A percentile compares a stretch with the other conserved stretches of the same genome.
Evolutionary conservation across 306 rosid genomes (phyloP).

Genomic region (Hippophae rhamnoides): DNA sequence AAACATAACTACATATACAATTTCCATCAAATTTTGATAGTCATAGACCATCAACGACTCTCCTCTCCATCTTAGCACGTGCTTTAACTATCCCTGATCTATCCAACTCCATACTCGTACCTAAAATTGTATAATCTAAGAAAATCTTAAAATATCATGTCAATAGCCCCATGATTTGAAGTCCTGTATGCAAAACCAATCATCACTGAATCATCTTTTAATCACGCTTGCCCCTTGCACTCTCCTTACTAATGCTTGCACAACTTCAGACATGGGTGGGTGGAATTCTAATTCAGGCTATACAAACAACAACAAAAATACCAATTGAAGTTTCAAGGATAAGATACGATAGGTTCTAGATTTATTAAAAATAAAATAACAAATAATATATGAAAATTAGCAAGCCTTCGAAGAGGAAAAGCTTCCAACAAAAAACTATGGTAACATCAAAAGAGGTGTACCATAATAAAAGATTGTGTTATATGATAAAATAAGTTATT

Average conservation of each 20-base stretch:
- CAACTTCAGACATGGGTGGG: conserved; percentile 98
- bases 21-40: conserved; percentile 12
- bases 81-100: conserved; percentile 17
- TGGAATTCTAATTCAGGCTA: conserved; percentile 93
- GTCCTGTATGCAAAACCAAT: conserved; percentile 63
- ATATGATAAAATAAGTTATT: too few species aligned
- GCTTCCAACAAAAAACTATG: background rate
- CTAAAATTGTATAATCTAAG: conserved; percentile 29
- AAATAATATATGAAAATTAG: background rate
- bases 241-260: conserved; percentile 79
- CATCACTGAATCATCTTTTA: conserved; percentile 83
- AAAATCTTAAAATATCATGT: conserved; percentile 45
- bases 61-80: conserved; percentile 10
- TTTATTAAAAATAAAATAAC: background rate
- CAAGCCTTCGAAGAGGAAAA: background rate
- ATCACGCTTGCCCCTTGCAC: conserved; percentile 87
- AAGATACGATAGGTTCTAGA: background rate
- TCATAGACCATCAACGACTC: conserved; percentile 18
- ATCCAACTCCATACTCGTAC: conserved; percentile 23
- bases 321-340: background rate
- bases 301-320: background rate
- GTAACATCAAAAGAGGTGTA: background rate
- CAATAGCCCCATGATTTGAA: conserved; percentile 69
- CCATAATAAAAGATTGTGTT: background rate
- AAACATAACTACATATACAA: background rate